phyloP scores from a whole-genome alignment of 2,329 filamentous ascomycete species.

The Penicillium hordei region DNA sequence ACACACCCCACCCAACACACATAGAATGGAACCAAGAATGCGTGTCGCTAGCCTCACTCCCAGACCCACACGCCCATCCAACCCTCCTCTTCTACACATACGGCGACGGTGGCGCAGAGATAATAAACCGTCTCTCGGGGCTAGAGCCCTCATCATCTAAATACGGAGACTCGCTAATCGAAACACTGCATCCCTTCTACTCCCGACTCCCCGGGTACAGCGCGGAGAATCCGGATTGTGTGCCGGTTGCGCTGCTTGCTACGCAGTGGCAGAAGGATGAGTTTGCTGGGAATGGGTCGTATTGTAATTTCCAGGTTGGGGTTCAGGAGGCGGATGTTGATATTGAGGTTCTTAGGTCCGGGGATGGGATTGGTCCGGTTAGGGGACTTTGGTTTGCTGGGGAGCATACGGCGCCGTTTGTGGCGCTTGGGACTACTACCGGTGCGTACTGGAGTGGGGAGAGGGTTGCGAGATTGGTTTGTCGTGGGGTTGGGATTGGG shows the following conservation, averaged over 20 bases:
- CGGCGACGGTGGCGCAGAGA: constrained; percentile 43
- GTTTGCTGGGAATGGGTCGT: constrained; percentile 77
- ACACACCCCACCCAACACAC: constrained; percentile 62
- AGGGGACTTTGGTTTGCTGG: constrained; percentile 81
- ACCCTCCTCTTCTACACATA: constrained; percentile 75
- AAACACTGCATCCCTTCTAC: constrained; percentile 76
- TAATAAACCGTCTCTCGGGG: constrained; percentile 37
- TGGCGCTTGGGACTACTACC: constrained; percentile 82
- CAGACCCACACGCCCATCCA: constrained; percentile 62
- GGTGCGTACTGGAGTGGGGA: constrained; percentile 93
- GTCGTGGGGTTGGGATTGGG: constrained; percentile 28
- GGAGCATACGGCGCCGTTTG: constrained; percentile 87
- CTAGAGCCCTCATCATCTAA: constrained; percentile 44
- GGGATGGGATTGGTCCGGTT: constrained; percentile 51
- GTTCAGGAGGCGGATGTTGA: constrained; percentile 69
- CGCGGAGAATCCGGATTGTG: constrained; percentile 55
- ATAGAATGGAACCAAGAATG: constrained; percentile 71
- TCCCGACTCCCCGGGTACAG: constrained; percentile 70
- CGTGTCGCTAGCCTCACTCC: constrained; percentile 72
- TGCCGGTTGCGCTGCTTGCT: constrained; percentile 62
- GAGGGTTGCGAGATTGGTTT: constrained; percentile 63
- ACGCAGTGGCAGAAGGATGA: constrained; percentile 79
- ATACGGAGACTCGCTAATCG: constrained; percentile 56
- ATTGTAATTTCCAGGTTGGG: constrained; percentile 81
- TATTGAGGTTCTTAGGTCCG: constrained; percentile 60